Percentiles rank a stretch among this genome's conserved stretches.
phyloP scores from a whole-genome alignment of 306 rosid species.

The Corylus heterophylla region DNA sequence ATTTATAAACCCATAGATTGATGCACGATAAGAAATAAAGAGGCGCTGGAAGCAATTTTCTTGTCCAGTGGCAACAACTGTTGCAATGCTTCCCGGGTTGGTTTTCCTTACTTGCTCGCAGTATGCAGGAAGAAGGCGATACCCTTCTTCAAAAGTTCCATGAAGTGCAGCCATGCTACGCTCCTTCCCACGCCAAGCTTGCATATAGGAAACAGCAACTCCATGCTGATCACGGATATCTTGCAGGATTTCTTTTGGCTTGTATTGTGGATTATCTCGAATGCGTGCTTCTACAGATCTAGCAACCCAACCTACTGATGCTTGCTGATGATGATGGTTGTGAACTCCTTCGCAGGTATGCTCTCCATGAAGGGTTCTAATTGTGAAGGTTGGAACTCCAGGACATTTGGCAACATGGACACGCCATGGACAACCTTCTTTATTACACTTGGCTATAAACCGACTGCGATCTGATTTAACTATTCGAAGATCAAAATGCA shows the following conservation, averaged over 20 bases:
- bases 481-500: constrained; percentile 96
- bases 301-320: constrained; percentile 99
- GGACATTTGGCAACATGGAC: constrained; percentile 99
- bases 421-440: constrained; percentile 99
- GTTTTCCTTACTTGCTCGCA: constrained; percentile 91
- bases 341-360: constrained; percentile 97
- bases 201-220: constrained; percentile 99
- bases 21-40: constrained; percentile 84
- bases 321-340: constrained; percentile 97
- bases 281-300: constrained; percentile 93
- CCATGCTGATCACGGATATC: constrained; percentile 98
- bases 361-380: constrained; percentile 85
- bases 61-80: constrained; percentile 91
- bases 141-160: constrained; percentile 98
- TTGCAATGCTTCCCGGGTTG: constrained; percentile 93
- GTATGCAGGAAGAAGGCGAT: constrained; percentile 83
- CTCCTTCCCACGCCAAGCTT: constrained; percentile 99
- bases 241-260: constrained; percentile 91
- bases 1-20: constrained; percentile 89
- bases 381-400: constrained; percentile 90
- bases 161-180: constrained; percentile 99
- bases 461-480: constrained; percentile 99
- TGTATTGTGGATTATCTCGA: constrained; percentile 93
- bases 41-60: constrained; percentile 89
- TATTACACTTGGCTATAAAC: constrained; percentile 96